These are phyloP conservation scores for Gillenia trifoliata DNA, from an alignment of 306 rosid genomes.

Conservation along the genomic window DNA sequence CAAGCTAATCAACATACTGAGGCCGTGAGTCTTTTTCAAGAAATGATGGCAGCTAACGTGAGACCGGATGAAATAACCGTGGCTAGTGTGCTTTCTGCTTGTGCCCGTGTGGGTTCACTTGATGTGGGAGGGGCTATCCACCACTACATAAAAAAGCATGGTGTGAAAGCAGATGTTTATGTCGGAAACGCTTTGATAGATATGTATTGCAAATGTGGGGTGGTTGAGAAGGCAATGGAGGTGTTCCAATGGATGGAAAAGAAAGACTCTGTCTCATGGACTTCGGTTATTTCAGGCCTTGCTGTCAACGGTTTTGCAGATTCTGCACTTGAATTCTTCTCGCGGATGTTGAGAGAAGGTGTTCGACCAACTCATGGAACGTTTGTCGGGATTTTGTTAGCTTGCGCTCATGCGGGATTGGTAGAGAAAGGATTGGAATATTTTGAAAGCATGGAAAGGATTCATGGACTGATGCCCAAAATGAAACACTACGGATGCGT, in stretches of 20 bases:
- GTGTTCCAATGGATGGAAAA: constrained; percentile 59
- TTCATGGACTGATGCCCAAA: constrained; percentile 58
- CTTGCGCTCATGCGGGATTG: constrained; percentile 82
- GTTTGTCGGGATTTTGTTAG: constrained; percentile 71
- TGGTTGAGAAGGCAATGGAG: constrained; percentile 61
- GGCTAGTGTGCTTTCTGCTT: constrained; percentile 79
- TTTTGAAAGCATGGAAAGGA: constrained; percentile 64
- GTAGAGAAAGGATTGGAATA: constrained; percentile 68
- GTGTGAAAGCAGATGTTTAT: constrained; percentile 53
- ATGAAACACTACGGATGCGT: constrained; percentile 79
- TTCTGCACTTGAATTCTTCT: constrained; percentile 54
- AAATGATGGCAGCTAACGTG: constrained; percentile 75
- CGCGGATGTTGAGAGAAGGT: constrained; percentile 57
- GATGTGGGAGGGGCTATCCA: constrained; percentile 72
- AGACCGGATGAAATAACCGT: constrained; percentile 62
- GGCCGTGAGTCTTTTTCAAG: constrained; percentile 64
- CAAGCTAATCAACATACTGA: constrained; percentile 54
- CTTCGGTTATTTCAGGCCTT: constrained; percentile 67
- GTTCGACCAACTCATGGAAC: constrained; percentile 58
- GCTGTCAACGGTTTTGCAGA: constrained; percentile 80
- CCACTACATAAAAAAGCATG: constrained; percentile 40
- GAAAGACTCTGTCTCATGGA: constrained; percentile 74
- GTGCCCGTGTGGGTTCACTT: constrained; percentile 84
- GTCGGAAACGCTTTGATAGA: constrained; percentile 76
- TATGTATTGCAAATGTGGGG: constrained; percentile 89